Evolutionary conservation across 345 rosid genomes (phyloP).

Genomic region (Excoecaria cochinchinensis): DNA sequence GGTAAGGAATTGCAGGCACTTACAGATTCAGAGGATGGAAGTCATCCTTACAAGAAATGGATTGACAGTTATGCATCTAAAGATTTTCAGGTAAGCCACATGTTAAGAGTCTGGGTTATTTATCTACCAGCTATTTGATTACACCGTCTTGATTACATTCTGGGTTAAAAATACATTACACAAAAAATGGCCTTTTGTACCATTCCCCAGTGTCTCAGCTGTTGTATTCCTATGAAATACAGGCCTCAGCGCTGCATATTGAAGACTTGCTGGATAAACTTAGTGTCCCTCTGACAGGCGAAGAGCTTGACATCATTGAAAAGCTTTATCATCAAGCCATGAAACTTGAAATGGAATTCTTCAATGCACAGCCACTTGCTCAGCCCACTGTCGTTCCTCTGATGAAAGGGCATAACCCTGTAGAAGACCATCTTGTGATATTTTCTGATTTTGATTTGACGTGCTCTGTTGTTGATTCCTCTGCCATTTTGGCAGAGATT

Average conservation of each 20-base stretch:
- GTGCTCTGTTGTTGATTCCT: conserved; percentile 90
- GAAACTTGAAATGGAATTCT: conserved; percentile 95
- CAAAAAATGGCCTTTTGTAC: conserved; percentile 25
- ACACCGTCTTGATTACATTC: conserved; percentile 17
- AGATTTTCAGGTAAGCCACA: conserved; percentile 60
- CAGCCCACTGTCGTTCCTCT: conserved; percentile 80
- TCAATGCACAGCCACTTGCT: conserved; percentile 67
- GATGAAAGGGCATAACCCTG: conserved; percentile 51
- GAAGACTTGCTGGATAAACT: conserved; percentile 96
- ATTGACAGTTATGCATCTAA: conserved; percentile 72
- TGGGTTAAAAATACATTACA: conserved; percentile 25
- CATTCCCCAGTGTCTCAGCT: conserved; percentile 30
- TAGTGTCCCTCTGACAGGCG: conserved; percentile 89
- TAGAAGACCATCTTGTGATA: conserved; percentile 52
- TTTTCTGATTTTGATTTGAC: conserved; percentile 98
- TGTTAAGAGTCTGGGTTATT: not conserved
- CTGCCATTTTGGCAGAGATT: conserved; percentile 94
- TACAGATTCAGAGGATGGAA: conserved; percentile 41
- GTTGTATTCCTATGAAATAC: conserved; percentile 36
- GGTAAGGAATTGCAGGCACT: conserved; percentile 70
- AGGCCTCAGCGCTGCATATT: conserved; percentile 88
- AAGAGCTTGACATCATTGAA: conserved; percentile 86
- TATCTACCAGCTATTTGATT: conserved; percentile 7
- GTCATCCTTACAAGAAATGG: conserved; percentile 88
- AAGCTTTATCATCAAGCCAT: conserved; percentile 95